phyloP scores from a whole-genome alignment of 257 asterid species.

The Capsicum baccatum region DNA sequence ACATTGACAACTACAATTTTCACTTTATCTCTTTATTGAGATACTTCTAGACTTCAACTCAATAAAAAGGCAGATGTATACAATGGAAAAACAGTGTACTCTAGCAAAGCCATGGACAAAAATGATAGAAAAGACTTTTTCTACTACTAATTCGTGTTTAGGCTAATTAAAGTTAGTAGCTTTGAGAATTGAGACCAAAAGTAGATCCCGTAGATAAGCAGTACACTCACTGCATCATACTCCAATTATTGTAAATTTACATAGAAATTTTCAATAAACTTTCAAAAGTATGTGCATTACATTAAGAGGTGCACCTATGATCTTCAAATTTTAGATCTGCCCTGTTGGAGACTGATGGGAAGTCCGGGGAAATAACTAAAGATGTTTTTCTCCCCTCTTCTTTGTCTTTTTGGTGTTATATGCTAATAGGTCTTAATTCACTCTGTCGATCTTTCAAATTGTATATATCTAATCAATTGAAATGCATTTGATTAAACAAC shows the following conservation, averaged over 20 bases:
- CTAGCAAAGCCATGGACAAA: background rate
- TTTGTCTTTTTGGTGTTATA: background rate
- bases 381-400: background rate
- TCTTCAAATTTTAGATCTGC: background rate
- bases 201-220: background rate
- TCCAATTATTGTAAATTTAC: background rate
- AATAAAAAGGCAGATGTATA: background rate
- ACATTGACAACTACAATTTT: background rate
- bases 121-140: background rate
- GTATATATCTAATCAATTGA: background rate
- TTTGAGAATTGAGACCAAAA: background rate
- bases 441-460: background rate
- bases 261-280: background rate
- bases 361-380: background rate
- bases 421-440: background rate
- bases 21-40: background rate
- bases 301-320: background rate
- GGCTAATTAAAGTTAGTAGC: background rate
- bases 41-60: background rate
- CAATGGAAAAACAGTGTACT: background rate
- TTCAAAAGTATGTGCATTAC: background rate
- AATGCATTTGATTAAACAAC: constrained; percentile 13
- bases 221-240: background rate
- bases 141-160: background rate
- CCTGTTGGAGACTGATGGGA: background rate